Conservation (phyloP, 1,284 basidiomycete species). For the Irpex lacteus region DNA sequence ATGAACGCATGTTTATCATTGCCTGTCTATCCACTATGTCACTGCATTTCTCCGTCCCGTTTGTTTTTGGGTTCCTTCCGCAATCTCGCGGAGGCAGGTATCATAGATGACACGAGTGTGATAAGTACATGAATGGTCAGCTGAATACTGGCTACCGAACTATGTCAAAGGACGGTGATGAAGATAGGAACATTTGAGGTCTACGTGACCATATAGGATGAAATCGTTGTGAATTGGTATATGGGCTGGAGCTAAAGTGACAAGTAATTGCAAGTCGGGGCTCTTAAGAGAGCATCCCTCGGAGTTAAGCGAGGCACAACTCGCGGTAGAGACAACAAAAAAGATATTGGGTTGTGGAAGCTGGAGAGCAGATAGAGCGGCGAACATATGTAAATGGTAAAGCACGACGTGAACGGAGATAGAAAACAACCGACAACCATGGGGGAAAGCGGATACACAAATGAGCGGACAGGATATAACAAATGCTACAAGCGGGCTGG, state of each 20-base stretch:
- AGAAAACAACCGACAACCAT: not conserved
- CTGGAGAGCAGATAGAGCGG: too few species aligned
- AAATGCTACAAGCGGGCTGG: not conserved
- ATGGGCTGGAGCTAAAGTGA: not conserved
- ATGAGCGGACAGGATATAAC: not conserved
- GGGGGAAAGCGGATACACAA: slow-evolving; percentile 1
- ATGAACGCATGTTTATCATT: not conserved
- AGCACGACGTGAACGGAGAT: not conserved
- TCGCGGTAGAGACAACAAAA: not conserved
- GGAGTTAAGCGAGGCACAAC: not conserved
- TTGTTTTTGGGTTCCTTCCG: not conserved
- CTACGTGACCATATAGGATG: not conserved
- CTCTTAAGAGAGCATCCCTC: not conserved
- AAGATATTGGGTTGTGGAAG: too few species aligned
- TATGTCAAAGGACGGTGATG: not conserved
- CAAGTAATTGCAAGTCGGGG: not conserved
- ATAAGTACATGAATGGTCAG: not conserved
- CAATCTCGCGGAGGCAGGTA: too few species aligned
- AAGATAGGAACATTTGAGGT: not conserved
- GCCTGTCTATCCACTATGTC: not conserved
- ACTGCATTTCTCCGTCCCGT: not conserved
- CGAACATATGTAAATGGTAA: not conserved
- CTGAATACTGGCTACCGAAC: not conserved
- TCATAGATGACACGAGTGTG: not conserved
- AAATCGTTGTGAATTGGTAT: not conserved